Base-by-base conservation (phyloP, 164 flowering plant species). In the Malania oleifera region DNA sequence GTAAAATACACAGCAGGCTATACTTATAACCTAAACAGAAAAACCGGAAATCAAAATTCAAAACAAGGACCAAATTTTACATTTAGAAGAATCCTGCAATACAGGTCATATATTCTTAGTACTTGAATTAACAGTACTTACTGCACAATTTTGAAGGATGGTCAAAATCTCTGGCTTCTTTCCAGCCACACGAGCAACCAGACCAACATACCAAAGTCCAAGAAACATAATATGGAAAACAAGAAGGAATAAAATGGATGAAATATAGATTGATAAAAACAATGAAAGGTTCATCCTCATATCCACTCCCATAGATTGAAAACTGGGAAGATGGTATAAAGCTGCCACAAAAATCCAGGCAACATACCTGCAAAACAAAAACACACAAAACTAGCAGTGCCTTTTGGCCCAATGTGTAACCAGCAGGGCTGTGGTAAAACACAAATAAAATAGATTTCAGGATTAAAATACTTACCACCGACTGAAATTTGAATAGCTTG, bases 251-350 rank as follows among this genome's bases (percentile, higher is more conserved):
- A 85, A 58, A 64, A 95, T 82, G 31, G 99, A 95, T 38, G 95
- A 78, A 59, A 85, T 53, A 52, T 76, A 95, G 50, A 95, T 87
- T 23, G 96, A 81, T 65, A 91, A 72, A 70, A 89, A 89, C 63
- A 95, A 65, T 18, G 99, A 95, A 37, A 95, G 89, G 60, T 91
- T 91, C 99, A 95, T 91, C 72, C 97, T 90, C 88, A 93, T 59
- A 67, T 95, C 99, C 57, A 95, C 88, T 77, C 98, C 99, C 98
- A 95, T 95, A 65, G 99, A 92, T 66, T 79, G 96, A 78, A 95
- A 91, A 76, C 98, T 95, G 25, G 98, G 99, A 62, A 95, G 96
- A 80, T 95, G 99, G 70, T 91, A 91, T 38, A 91, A 26, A 67
- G 99, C 89, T 46, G 99, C 97, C 38, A 91, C 73, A 59, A 85